phyloP scores from a whole-genome alignment of 169 alveolate genomes.

The Cryptosporidium baileyi region DNA sequence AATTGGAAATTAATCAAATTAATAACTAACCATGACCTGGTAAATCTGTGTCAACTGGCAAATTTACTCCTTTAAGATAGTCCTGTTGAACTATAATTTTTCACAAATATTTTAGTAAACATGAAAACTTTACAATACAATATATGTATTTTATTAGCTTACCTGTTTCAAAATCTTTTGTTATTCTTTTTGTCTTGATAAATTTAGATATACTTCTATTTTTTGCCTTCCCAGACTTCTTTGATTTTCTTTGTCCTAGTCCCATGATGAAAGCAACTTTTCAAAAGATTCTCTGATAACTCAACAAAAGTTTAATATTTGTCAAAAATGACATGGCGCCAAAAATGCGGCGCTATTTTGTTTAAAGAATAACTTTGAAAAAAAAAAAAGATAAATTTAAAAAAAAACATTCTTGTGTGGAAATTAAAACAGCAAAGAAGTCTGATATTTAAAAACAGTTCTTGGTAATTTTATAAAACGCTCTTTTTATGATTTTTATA shows the following conservation, averaged over 20 bases:
- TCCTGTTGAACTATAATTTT: constrained; percentile 12
- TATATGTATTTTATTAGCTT: neutral
- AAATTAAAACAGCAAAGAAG: too few relatives aligned
- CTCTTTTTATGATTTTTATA: too few relatives aligned
- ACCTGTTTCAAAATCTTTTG: constrained; percentile 68
- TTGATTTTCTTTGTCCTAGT: constrained; percentile 56
- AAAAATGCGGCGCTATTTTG: neutral
- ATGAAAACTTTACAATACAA: neutral
- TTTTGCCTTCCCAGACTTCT: constrained; percentile 11
- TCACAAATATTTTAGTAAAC: neutral
- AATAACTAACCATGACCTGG: constrained; percentile 55
- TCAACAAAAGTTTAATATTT: neutral
- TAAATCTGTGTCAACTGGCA: constrained; percentile 50
- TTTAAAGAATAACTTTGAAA: neutral
- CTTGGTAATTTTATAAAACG: too few relatives aligned
- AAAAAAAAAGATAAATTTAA: neutral
- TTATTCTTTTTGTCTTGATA: constrained; percentile 52
- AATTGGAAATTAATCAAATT: neutral
- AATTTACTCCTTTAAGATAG: constrained; percentile 44
- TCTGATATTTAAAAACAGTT: too few relatives aligned
- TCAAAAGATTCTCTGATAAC: neutral
- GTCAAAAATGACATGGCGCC: constrained; percentile 51
- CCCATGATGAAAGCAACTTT: neutral
- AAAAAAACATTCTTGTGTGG: too few relatives aligned
- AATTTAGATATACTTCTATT: constrained; percentile 28